These are phyloP conservation scores for Candida labiduridarum DNA, from an alignment of 1,139 yeast species.

Conservation along the genomic window DNA sequence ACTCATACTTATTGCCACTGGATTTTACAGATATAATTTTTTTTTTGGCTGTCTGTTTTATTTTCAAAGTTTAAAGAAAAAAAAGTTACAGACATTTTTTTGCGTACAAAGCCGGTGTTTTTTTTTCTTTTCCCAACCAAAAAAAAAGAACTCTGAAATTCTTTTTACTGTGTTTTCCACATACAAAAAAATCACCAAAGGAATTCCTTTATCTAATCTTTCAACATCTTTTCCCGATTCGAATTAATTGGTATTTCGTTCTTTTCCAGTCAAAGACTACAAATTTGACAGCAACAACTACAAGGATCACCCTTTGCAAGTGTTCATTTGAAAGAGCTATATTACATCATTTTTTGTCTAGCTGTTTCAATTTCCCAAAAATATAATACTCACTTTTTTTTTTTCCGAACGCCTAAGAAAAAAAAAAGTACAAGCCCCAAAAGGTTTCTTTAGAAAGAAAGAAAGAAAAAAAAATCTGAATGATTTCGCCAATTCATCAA, in stretches of 20 bases:
- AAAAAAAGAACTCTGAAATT: not conserved
- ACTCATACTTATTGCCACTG: slow-evolving; percentile 1
- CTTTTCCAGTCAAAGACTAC: not conserved
- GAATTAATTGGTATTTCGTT: not conserved
- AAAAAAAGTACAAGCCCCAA: slow-evolving; percentile 1
- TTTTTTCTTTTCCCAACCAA: not conserved
- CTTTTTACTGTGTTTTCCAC: not conserved
- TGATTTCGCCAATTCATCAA: slow-evolving; percentile 8
- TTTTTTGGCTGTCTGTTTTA: slow-evolving; percentile 1
- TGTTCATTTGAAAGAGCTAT: not conserved
- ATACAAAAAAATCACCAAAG: slow-evolving; percentile 1
- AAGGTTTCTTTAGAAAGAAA: slow-evolving; percentile 1
- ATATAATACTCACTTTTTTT: not conserved
- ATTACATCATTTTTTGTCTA: not conserved
- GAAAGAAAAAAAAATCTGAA: slow-evolving; percentile 5
- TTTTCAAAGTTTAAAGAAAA: not conserved
- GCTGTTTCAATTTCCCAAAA: not conserved
- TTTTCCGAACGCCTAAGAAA: not conserved
- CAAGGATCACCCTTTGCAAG: not conserved
- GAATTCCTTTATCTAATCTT: not conserved
- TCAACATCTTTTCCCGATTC: not conserved
- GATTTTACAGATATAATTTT: not conserved
- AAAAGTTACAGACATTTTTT: not conserved
- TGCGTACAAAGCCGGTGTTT: not conserved
- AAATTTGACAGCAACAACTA: not conserved